Base-by-base conservation (phyloP, 176 grass and related monocot genomes). In the Oryza meyeriana region DNA sequence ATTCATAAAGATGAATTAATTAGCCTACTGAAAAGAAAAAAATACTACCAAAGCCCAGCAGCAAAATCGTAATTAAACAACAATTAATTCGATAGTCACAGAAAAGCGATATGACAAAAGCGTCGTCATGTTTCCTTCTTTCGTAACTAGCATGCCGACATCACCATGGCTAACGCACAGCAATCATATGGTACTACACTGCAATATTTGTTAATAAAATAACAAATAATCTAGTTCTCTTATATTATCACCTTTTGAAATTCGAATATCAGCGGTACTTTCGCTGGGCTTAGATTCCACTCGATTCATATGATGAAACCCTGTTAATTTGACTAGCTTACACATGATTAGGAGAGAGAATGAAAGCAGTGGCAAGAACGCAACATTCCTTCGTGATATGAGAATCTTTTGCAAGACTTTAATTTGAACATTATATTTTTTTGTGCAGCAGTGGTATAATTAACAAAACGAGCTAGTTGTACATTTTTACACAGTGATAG, bases 291-390 rank as follows among this genome's bases (percentile, higher is more conserved):
- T 8, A 28, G 26, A 78, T 88, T 79, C 45, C 45, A 25, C 7
- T 36, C 17, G 9, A 63, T 80, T 48, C 30, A n/a, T 13, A 69
- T 77, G 30, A 57, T n/a, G 69, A 66, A 75, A 50, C 39, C 29
- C 24, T 31, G 34, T 17, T 39, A 1, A 6, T 31, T 84, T 84
- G 76, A 80, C 69, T 45, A 13, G 50, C 50, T 26, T 30, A 70
- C n/a, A 61, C 9, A 14, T 2, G 5, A 28, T 12, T 6, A 69
- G 73, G 34, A 74, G 61, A 84, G 76, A 61, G 69, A 84, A 1
- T 18, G 14, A 85, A 89, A 85, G 76, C 70, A 89, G n/a, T 7
- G 87, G 87, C 5, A 68, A 75, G 7, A 48, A 85, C 24, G 0
- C 31, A 29, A 62, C 64, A 65, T 89, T 76, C 87, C 17, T 17